A percentile compares a stretch with the other conserved stretches of the same genome.
Conservation (phyloP, 208 protist genomes). For the Trichomonas gallinae region DNA sequence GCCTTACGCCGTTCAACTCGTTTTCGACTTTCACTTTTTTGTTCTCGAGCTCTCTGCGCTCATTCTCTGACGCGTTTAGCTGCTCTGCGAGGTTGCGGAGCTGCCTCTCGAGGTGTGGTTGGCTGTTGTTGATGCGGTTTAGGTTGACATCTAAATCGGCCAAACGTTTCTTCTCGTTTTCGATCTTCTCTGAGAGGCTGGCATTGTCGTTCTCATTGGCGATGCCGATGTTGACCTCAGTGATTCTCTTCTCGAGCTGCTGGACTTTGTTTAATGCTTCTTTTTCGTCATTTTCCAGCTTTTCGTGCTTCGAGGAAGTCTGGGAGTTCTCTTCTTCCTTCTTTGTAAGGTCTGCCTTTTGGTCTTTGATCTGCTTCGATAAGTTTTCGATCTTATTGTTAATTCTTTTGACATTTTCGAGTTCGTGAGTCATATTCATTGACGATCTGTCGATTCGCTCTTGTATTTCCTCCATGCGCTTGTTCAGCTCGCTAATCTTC, state of each 20-base stretch:
- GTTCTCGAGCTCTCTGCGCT: not conserved
- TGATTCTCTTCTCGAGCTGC: not conserved
- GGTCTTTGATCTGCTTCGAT: not conserved
- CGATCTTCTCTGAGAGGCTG: not conserved
- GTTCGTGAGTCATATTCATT: not conserved
- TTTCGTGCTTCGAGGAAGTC: not conserved
- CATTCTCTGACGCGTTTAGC: not conserved
- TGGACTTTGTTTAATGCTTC: constrained; percentile 24
- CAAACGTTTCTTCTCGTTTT: not conserved
- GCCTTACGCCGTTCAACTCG: not conserved
- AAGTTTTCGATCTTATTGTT: not conserved
- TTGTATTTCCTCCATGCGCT: not conserved
- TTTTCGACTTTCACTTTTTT: not conserved
- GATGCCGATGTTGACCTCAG: not conserved
- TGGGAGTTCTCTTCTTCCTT: not conserved
- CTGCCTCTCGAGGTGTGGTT: not conserved
- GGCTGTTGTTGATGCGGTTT: not conserved
- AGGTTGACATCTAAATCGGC: not conserved
- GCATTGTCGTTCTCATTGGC: not conserved
- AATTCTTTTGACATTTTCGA: not conserved
- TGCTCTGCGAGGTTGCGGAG: not conserved
- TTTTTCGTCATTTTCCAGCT: not conserved
- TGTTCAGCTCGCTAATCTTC: not conserved
- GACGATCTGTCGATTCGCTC: not conserved
- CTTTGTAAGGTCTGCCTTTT: not conserved